Percentiles rank a stretch among this genome's conserved stretches.
phyloP scores from a whole-genome alignment of 257 asterid genomes.

The Ocimum tenuiflorum region DNA sequence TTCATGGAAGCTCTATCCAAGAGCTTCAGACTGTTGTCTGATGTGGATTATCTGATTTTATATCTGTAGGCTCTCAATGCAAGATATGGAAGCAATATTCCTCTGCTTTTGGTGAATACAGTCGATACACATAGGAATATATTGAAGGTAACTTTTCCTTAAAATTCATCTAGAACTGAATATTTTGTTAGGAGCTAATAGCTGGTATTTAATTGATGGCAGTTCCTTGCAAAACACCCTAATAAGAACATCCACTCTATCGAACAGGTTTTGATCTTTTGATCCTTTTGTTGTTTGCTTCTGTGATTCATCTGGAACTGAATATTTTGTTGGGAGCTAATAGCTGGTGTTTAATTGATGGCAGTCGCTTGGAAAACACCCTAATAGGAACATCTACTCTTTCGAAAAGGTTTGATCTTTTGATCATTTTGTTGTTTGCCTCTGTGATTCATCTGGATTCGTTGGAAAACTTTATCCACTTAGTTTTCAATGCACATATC shows the following conservation, averaged over 20 bases:
- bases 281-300: slow-evolving; percentile 14
- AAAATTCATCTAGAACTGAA: slow-evolving; percentile 13
- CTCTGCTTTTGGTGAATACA: slow-evolving; percentile 61
- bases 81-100: slow-evolving; percentile 75
- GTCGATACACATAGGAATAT: slow-evolving; percentile 42
- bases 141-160: slow-evolving; percentile 50
- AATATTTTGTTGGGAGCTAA: slow-evolving; percentile 25
- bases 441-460: slow-evolving; percentile 10
- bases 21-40: slow-evolving; percentile 2
- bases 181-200: slow-evolving; percentile 26
- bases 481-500: slow-evolving; percentile 17
- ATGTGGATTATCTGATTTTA: slow-evolving; percentile 19
- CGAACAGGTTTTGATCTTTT: slow-evolving; percentile 46
- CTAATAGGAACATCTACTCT: slow-evolving; percentile 59
- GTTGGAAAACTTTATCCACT: slow-evolving; percentile 1
- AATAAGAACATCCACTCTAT: slow-evolving; percentile 60
- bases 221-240: slow-evolving; percentile 73
- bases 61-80: slow-evolving; percentile 57
- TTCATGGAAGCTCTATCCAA: slow-evolving; percentile 12
- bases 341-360: slow-evolving; percentile 20
- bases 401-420: slow-evolving; percentile 48
- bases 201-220: slow-evolving; percentile 22
- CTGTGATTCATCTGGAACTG: slow-evolving; percentile 15
- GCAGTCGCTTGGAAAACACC: slow-evolving; percentile 68
- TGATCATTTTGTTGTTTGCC: slow-evolving; percentile 15